Evolutionary conservation across 2,329 filamentous ascomycete genomes (phyloP).

Genomic region (Clarireedia monteithiana): DNA sequence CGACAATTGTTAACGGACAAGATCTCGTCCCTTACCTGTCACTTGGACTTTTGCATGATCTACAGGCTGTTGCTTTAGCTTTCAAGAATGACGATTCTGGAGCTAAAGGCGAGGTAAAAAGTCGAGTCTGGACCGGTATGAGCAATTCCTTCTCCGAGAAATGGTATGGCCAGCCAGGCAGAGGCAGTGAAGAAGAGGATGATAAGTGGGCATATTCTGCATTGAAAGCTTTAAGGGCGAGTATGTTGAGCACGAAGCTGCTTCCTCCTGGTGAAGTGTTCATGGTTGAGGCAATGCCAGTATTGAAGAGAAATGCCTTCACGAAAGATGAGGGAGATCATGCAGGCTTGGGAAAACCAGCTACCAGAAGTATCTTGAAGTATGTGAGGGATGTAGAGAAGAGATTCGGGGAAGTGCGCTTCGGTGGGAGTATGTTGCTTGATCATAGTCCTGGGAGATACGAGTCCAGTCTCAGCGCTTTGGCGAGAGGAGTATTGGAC

Average conservation of each 20-base stretch:
- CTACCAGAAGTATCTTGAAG: constrained; percentile 60
- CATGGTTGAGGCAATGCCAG: constrained; percentile 58
- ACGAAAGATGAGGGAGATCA: constrained; percentile 12
- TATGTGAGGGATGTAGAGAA: constrained; percentile 65
- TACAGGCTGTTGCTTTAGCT: constrained; percentile 62
- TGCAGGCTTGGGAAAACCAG: constrained; percentile 49
- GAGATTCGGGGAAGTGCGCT: constrained; percentile 61
- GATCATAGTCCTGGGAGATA: constrained; percentile 72
- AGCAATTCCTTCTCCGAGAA: constrained; percentile 53
- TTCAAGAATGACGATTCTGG: constrained; percentile 65
- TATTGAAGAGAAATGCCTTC: constrained; percentile 62
- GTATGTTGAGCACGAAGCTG: constrained; percentile 62
- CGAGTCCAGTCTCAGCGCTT: constrained; percentile 57
- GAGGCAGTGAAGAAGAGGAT: constrained; percentile 39
- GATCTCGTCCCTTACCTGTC: constrained; percentile 70
- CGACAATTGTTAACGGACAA: constrained; percentile 63
- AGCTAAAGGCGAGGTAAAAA: constrained; percentile 58
- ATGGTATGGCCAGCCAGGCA: constrained; percentile 44
- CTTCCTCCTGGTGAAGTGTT: constrained; percentile 73
- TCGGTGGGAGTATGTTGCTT: constrained; percentile 65
- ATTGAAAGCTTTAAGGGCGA: constrained; percentile 56
- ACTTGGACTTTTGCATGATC: constrained; percentile 65
- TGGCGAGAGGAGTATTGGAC: constrained; percentile 38
- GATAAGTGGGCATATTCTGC: constrained; percentile 62
- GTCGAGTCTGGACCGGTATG: constrained; percentile 58